These are phyloP conservation scores for Ceratocystiopsis brevicomis DNA, from an alignment of 2,329 filamentous ascomycete species.

Conservation along the genomic window DNA sequence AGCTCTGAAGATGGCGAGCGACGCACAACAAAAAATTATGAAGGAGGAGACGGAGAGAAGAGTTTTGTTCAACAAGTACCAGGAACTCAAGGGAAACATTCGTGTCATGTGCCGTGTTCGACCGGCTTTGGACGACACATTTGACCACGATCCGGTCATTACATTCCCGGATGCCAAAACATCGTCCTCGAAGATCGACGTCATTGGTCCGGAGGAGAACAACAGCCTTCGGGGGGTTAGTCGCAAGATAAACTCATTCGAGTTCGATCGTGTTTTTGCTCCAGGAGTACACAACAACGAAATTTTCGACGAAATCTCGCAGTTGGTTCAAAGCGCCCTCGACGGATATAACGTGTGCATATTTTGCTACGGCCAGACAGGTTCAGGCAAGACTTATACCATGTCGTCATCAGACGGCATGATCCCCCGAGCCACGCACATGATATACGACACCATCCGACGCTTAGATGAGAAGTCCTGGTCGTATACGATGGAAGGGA, in stretches of 20 bases:
- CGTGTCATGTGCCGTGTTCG: constrained; percentile 94
- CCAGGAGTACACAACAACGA: constrained; percentile 61
- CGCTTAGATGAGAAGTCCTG: constrained; percentile 78
- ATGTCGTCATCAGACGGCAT: constrained; percentile 88
- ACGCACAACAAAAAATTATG: constrained; percentile 62
- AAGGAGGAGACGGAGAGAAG: constrained; percentile 80
- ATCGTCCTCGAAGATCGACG: constrained; percentile 66
- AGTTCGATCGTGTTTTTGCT: constrained; percentile 84
- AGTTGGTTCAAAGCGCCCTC: constrained; percentile 86
- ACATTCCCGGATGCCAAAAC: constrained; percentile 69
- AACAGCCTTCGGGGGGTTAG: constrained; percentile 59
- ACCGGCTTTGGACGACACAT: constrained; percentile 40
- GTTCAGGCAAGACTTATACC: constrained; percentile 88
- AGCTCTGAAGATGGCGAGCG: constrained; percentile 48
- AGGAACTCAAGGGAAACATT: constrained; percentile 96
- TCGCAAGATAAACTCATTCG: constrained; percentile 66
- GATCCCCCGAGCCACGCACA: constrained; percentile 81
- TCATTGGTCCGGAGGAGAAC: constrained; percentile 68
- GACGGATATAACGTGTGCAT: constrained; percentile 99
- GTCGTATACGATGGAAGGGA: constrained; percentile 85
- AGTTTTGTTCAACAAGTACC: constrained; percentile 91
- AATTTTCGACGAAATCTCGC: constrained; percentile 90
- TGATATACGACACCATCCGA: constrained; percentile 81
- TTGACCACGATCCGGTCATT: constrained; percentile 53
- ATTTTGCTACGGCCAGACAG: constrained; percentile 95